These are phyloP conservation scores for Talaromyces ruber DNA, from an alignment of 495 filamentous ascomycete species.

Conservation along the genomic window DNA sequence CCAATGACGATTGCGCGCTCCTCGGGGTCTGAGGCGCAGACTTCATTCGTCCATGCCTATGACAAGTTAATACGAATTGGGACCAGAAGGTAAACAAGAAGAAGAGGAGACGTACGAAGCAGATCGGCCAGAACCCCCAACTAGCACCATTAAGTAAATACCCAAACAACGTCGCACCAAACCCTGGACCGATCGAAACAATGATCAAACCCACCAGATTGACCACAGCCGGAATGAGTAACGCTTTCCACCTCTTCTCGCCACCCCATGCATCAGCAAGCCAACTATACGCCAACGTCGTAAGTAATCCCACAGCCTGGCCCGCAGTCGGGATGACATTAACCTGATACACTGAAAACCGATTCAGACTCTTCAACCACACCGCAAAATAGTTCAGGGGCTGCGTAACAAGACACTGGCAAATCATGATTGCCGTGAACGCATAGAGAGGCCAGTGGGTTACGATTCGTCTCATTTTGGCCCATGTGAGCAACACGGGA, in stretches of 20 bases:
- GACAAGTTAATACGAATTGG: neutral
- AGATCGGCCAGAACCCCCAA: slow-evolving; percentile 7
- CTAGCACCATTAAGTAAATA: slow-evolving; percentile 7
- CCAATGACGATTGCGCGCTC: slow-evolving; percentile 41
- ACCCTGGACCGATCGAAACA: slow-evolving; percentile 32
- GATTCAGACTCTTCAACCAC: slow-evolving; percentile 3
- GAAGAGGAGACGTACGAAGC: neutral
- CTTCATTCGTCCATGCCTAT: slow-evolving; percentile 36
- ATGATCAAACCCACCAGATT: slow-evolving; percentile 6
- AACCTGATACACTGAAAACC: slow-evolving; percentile 5
- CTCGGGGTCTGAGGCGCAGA: slow-evolving; percentile 42
- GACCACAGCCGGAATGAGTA: neutral
- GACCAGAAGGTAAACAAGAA: neutral
- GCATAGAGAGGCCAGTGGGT: slow-evolving; percentile 6
- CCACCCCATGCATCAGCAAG: slow-evolving; percentile 2
- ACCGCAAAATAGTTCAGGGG: slow-evolving; percentile 5
- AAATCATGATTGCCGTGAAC: slow-evolving; percentile 3
- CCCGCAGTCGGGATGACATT: slow-evolving; percentile 5
- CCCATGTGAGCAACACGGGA: neutral
- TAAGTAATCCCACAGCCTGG: neutral
- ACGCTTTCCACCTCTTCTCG: neutral
- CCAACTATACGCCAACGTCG: slow-evolving; percentile 6
- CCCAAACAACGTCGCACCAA: slow-evolving; percentile 13
- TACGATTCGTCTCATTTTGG: slow-evolving; percentile 5
- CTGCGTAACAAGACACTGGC: slow-evolving; percentile 5